A percentile compares a stretch with the other conserved stretches of the same genome.
These are phyloP conservation scores for Cyanophora paradoxa DNA, from an alignment of 78 protist genomes.

Conservation along the genomic window DNA sequence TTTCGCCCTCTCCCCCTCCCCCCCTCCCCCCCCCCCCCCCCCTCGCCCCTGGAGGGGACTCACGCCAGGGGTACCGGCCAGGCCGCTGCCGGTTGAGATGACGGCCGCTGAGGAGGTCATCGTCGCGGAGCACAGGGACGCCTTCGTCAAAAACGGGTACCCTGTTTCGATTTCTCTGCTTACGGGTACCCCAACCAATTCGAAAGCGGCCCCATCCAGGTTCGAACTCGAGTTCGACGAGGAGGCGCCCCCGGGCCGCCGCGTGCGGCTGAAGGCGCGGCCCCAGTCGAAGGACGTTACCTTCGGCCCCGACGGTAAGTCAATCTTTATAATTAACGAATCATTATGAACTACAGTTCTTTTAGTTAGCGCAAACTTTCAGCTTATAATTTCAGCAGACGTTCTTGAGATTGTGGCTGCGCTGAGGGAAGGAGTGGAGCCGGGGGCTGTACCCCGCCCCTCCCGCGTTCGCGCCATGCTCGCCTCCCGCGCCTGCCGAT, in stretches of 20 bases:
- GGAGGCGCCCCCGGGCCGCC: conserved; percentile 37
- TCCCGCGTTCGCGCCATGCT: conserved; percentile 66
- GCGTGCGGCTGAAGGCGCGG: conserved; percentile 34
- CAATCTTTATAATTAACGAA: too few species aligned
- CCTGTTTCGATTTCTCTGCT: too few species aligned
- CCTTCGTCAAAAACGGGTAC: too few species aligned
- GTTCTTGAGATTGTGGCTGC: neutral
- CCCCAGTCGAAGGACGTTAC: conserved; percentile 45
- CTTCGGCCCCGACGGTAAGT: conserved; percentile 22
- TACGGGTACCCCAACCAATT: too few species aligned
- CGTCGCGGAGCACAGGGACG: too few species aligned
- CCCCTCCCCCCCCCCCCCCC: neutral
- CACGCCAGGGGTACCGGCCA: too few species aligned
- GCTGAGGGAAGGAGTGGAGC: conserved; percentile 30
- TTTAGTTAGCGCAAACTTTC: too few species aligned
- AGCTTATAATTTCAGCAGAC: neutral
- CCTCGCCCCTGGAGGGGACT: too few species aligned
- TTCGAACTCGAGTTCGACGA: neutral
- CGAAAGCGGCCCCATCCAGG: too few species aligned
- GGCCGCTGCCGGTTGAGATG: conserved; percentile 30
- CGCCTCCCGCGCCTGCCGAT: conserved; percentile 85
- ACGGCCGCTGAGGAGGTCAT: conserved; percentile 51
- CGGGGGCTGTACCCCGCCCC: conserved; percentile 27
- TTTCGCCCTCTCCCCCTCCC: neutral
- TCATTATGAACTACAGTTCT: too few species aligned